Conservation (phyloP, 805 yeast species). For the Yarrowia hollandica region DNA sequence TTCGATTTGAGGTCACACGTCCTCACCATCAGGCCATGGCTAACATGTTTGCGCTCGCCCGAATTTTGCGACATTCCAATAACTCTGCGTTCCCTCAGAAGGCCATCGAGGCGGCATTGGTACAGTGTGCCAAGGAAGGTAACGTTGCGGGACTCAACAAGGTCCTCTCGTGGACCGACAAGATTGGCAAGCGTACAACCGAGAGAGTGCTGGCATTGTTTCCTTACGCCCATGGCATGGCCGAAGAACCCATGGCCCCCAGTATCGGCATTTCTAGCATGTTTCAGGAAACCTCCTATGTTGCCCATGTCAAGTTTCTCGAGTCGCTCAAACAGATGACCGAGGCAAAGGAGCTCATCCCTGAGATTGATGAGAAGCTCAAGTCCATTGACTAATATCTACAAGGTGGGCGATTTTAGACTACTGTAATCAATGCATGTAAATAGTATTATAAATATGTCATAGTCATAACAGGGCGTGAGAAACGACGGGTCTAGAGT, state of each 20-base stretch:
- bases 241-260: slow-evolving; percentile 7
- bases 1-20: not conserved
- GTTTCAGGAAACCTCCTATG: slow-evolving; percentile 7
- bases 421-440: slow-evolving; percentile 23
- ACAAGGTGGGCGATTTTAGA: too few relatives aligned
- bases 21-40: slow-evolving; percentile 22
- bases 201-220: slow-evolving; percentile 4
- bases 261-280: slow-evolving; percentile 7
- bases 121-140: slow-evolving; percentile 5
- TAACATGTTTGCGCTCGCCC: slow-evolving; percentile 5
- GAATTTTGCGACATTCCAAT: not conserved
- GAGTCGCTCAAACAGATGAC: slow-evolving; percentile 8
- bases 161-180: not conserved
- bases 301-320: slow-evolving; percentile 1
- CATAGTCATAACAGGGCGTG: slow-evolving; percentile 26
- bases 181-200: not conserved
- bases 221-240: slow-evolving; percentile 9
- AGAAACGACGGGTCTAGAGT: slow-evolving; percentile 21
- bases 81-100: not conserved
- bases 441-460: slow-evolving; percentile 27
- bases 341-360: not conserved
- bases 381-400: not conserved
- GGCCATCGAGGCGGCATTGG: not conserved
- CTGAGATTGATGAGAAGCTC: slow-evolving; percentile 10
- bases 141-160: slow-evolving; percentile 15